These are phyloP conservation scores for Termitomyces sp. DNA, from an alignment of 1,284 basidiomycete genomes.

Conservation along the genomic window DNA sequence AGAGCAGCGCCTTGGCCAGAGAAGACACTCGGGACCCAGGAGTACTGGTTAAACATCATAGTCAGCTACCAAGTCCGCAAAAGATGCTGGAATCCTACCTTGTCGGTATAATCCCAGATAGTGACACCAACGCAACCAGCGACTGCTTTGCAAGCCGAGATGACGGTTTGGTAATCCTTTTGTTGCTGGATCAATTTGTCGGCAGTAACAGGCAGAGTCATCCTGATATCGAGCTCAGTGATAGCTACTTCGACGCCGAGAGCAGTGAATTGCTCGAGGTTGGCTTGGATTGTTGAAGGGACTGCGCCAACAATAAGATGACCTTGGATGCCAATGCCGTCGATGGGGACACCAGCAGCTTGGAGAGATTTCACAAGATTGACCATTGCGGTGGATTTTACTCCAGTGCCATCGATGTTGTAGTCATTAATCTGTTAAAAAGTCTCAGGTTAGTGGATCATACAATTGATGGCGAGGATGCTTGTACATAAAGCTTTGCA, in stretches of 20 bases:
- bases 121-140: slow-evolving; percentile 47
- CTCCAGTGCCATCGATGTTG: slow-evolving; percentile 45
- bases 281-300: slow-evolving; percentile 38
- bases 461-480: neutral
- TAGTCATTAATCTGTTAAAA: slow-evolving; percentile 50
- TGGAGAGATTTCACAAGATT: slow-evolving; percentile 45
- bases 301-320: slow-evolving; percentile 49
- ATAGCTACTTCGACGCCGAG: slow-evolving; percentile 56
- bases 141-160: slow-evolving; percentile 48
- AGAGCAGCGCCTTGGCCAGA: slow-evolving; percentile 43
- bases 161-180: slow-evolving; percentile 48
- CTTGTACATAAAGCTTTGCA: slow-evolving; percentile 36
- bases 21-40: slow-evolving; percentile 48
- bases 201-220: slow-evolving; percentile 46
- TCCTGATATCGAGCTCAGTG: slow-evolving; percentile 56
- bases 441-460: slow-evolving; percentile 8
- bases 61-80: neutral
- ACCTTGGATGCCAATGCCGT: slow-evolving; percentile 52
- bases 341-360: slow-evolving; percentile 44
- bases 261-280: slow-evolving; percentile 42
- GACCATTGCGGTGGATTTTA: slow-evolving; percentile 47
- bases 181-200: slow-evolving; percentile 46
- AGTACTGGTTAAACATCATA: slow-evolving; percentile 32
- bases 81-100: slow-evolving; percentile 20
- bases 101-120: slow-evolving; percentile 50